Evolutionary conservation across 164 flowering plant species (phyloP), one percentile per base, ranked within the genome.

Genomic region (Houttuynia cordata): DNA sequence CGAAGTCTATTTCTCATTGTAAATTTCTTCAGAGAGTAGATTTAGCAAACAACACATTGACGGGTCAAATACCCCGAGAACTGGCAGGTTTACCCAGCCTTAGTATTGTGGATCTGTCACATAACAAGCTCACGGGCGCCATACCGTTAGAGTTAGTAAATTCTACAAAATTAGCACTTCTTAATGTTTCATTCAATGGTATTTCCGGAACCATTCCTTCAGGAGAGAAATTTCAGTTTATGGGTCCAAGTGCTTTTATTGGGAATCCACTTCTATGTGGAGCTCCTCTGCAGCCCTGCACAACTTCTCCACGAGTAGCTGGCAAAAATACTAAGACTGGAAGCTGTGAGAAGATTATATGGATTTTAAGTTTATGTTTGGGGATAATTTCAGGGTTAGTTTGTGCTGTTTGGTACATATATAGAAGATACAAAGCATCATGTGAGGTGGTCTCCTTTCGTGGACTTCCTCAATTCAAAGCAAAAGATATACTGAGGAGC

Each of bases 241-340:
- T 90, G 92, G 94, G 71, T 53, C 50, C 68, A 50, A 77, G 79
- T 71, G 84, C 96, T 21, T 90, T 86, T 70, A 55, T 56, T 24
- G 97, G 96, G 39, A 93, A 93, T 50, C 79, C 85, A 24, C 66
- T 73, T 53, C 75, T 93, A 24, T 93, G 97, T 72, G 99, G 99
- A 64, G 74, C 71, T 20, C 96, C 96, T 24, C 66, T 87, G 71
- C 63, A 71, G 55, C 67, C 80, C 7, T 93, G 98, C 69, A n/a
- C 68, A n/a, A 74, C 57, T 37, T 72, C 67, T 63, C 67, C 66
- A 10, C 61, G 37, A 56, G 77, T 41, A 66, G 61, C 51, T 69
- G 65, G 62, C 51, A 58, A 64, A 37, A 59, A 60, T 53, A n/a
- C 78, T 19, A 80, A 81, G 51, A 70, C 71, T 45, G 75, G 72